phyloP scores from a whole-genome alignment of 1,284 basidiomycete species.

The Heterobasidion annosum region DNA sequence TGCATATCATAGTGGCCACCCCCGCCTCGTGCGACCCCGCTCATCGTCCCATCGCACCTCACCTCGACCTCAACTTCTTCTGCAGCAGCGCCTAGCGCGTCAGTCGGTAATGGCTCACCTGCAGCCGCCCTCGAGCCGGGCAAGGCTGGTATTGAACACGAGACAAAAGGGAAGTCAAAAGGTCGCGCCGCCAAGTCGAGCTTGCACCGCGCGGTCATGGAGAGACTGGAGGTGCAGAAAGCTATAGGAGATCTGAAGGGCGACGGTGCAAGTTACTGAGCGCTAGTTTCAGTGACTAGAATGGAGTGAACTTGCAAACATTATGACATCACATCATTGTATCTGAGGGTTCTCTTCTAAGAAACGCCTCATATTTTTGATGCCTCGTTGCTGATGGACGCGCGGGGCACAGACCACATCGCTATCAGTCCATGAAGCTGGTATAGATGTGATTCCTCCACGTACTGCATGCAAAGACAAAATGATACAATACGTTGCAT shows the following conservation, averaged over 20 bases:
- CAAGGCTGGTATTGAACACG: slow-evolving; percentile 10
- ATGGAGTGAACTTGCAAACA: no score
- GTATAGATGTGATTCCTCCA: no score
- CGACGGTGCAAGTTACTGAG: neutral
- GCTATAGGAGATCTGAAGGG: slow-evolving; percentile 49
- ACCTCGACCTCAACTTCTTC: slow-evolving; percentile 23
- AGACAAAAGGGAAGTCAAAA: slow-evolving; percentile 21
- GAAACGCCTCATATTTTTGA: no score
- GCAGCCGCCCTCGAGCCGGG: slow-evolving; percentile 4
- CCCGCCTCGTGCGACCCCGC: slow-evolving; percentile 61
- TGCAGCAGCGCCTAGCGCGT: neutral
- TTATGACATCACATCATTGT: no score
- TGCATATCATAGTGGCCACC: slow-evolving; percentile 55
- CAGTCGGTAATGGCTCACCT: neutral
- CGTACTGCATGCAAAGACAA: no score
- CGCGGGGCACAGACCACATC: no score
- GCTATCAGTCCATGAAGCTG: no score
- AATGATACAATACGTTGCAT: no score
- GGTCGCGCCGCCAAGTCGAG: slow-evolving; percentile 46
- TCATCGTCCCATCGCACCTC: slow-evolving; percentile 62
- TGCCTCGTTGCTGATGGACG: no score
- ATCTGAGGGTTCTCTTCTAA: no score
- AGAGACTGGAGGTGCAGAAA: slow-evolving; percentile 62
- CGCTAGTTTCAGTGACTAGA: neutral
- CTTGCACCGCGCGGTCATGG: slow-evolving; percentile 65